phyloP scores from a whole-genome alignment of 2,329 filamentous ascomycete species.

The Neurospora sp. region DNA sequence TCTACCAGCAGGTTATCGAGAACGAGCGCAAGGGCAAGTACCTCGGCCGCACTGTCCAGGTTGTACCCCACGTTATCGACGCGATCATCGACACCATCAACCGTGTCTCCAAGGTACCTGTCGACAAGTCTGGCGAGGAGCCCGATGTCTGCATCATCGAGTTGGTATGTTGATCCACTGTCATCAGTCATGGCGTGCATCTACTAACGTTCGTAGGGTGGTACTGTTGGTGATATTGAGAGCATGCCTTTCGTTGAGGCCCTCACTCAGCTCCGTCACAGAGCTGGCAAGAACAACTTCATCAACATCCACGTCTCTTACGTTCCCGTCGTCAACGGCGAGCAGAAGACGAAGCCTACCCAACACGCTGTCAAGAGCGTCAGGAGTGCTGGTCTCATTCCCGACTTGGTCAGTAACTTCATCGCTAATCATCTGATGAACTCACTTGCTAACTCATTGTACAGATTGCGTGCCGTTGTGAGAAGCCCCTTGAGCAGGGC shows the following conservation, averaged over 20 bases:
- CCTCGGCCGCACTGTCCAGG: conserved; percentile 79
- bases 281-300: conserved; percentile 69
- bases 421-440: neutral
- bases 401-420: conserved; percentile 48
- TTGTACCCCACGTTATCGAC: conserved; percentile 86
- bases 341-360: conserved; percentile 97
- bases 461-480: conserved; percentile 87
- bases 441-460: conserved; percentile 10
- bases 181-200: neutral
- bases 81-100: conserved; percentile 90
- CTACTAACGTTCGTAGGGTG: conserved; percentile 31
- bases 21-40: conserved; percentile 61
- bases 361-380: conserved; percentile 81
- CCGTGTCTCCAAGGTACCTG: conserved; percentile 72
- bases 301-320: conserved; percentile 83
- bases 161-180: conserved; percentile 20
- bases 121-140: conserved; percentile 71
- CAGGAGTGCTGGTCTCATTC: conserved; percentile 66
- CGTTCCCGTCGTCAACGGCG: conserved; percentile 58
- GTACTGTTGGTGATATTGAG: conserved; percentile 72
- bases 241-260: conserved; percentile 83
- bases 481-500: conserved; percentile 58
- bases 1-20: conserved; percentile 82
- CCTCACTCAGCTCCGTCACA: conserved; percentile 64
- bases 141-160: conserved; percentile 82